Conservation (phyloP, 176 grass and related monocot genomes). For the Carex pumila region DNA sequence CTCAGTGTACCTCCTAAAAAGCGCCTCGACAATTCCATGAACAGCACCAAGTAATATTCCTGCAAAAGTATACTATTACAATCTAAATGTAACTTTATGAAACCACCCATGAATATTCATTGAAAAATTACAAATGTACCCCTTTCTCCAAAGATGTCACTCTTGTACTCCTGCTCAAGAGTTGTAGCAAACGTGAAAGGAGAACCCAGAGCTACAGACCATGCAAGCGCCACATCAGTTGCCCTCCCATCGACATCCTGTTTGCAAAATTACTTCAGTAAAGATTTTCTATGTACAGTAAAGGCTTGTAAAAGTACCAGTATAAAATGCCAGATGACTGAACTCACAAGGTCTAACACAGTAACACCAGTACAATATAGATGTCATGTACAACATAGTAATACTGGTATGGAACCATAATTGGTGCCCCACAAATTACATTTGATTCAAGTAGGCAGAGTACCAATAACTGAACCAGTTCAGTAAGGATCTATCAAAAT, state of each 20-base stretch:
- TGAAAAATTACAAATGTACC: conserved; percentile 23
- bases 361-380: background rate
- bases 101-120: background rate
- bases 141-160: conserved; percentile 61
- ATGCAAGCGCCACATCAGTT: conserved; percentile 69
- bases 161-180: conserved; percentile 67
- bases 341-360: background rate
- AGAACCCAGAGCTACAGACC: conserved; percentile 77
- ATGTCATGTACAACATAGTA: background rate
- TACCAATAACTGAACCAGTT: background rate
- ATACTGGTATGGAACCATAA: background rate
- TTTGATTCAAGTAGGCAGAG: background rate
- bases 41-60: conserved; percentile 67
- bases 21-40: conserved; percentile 67
- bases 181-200: conserved; percentile 84
- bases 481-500: background rate
- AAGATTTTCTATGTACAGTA: background rate
- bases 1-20: conserved; percentile 69
- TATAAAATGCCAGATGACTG: background rate
- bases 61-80: conserved; percentile 6
- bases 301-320: background rate
- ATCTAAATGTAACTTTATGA: background rate
- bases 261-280: background rate
- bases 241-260: conserved; percentile 83
- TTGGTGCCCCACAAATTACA: background rate